Percentiles rank a stretch among this genome's conserved stretches.
Evolutionary conservation across 257 asterid genomes (phyloP).

Genomic region (Solanum boliviense): DNA sequence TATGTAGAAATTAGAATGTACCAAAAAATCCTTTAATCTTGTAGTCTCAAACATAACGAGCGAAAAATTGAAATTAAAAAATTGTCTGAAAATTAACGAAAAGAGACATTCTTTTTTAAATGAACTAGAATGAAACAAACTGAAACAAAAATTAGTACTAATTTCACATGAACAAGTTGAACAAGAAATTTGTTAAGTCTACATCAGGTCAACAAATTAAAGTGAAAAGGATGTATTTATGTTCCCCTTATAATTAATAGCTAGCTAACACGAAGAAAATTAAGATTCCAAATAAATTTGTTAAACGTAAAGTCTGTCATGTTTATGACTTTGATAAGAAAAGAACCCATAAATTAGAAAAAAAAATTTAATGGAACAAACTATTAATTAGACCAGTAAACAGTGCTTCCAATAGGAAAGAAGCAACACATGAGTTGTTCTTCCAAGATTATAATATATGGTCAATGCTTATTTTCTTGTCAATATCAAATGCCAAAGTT

Average conservation of each 20-base stretch:
- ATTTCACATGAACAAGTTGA: background rate
- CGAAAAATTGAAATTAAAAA: too few species aligned
- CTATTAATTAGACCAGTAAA: background rate
- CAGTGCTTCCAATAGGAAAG: background rate
- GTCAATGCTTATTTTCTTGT: background rate
- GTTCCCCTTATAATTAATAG: background rate
- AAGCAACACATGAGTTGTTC: background rate
- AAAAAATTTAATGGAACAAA: background rate
- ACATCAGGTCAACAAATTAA: background rate
- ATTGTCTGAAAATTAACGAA: accelerated
- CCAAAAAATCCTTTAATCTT: too few species aligned
- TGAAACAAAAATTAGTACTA: too few species aligned
- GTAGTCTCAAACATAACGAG: too few species aligned
- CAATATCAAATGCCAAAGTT: background rate
- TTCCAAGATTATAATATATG: background rate
- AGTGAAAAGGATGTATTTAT: background rate
- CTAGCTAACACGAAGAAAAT: background rate
- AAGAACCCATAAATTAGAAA: background rate
- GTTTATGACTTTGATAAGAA: background rate
- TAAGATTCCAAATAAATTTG: background rate
- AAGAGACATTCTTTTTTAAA: too few species aligned
- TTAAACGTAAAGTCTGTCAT: background rate
- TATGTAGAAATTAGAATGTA: background rate
- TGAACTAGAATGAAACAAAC: too few species aligned
- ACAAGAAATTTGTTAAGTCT: background rate